Base-by-base conservation (phyloP, 306 rosid species). In the Hippophae tibetana region DNA sequence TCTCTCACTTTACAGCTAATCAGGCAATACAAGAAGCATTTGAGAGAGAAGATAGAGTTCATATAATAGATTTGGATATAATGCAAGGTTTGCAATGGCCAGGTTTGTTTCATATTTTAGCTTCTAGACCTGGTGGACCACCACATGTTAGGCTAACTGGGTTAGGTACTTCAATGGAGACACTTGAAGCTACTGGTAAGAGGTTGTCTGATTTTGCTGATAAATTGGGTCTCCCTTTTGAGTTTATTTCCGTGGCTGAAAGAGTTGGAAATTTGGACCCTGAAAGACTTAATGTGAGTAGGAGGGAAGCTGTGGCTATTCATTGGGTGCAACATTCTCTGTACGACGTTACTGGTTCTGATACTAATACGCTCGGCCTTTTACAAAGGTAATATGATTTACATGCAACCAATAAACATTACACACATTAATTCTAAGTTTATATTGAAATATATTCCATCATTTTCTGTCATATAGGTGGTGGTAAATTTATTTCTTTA, bases 1-100 rank as follows among this genome's bases (percentile, higher is more conserved):
- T 92, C 79, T 92, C 99, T 2, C 99, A 92, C 42, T 92, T 92
- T 89, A 92, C 99, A 0, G 96, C 99, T 4, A 92, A 92, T 63
- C 99, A 88, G 49, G 99, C 99, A 0, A 92, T 92, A 6, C 96
- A 92, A 65, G 99, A 92, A 74, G 99, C 99, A 0, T 92, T 92
- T 10, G 99, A 92, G 31, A 74, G 99, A 43, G 96, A 92, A 56
- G 90, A 86, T 45, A 68, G 95, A 43, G 99, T 92, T 18, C 99
- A 92, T 54, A 88, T 92, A 42, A 78, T 92, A 60, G 99, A 92
- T 77, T 93, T 92, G 1, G 99, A 92, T 38, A 88, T 92, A 62
- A 92, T 92, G 99, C 99, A 92, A 54, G 99, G 99, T 5, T 71
- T 92, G 47, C 99, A 92, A 42, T 92, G 99, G 99, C 99, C 99